These are phyloP conservation scores for Magnusiomyces magnusii DNA, from an alignment of 1,139 yeast genomes.

Conservation along the genomic window DNA sequence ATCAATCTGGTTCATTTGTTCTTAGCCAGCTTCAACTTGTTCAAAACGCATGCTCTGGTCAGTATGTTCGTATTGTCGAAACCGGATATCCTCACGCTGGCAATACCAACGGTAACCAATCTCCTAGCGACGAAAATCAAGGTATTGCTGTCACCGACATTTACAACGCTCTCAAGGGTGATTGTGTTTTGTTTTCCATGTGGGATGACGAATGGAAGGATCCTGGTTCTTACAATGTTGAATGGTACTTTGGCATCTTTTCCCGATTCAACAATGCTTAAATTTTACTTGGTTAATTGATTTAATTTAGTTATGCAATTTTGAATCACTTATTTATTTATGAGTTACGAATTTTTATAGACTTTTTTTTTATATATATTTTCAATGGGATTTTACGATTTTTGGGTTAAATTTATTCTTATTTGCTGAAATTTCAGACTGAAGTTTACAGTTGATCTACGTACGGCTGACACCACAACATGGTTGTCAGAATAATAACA, in stretches of 20 bases:
- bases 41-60: conserved; percentile 35
- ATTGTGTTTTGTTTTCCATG: conserved; percentile 61
- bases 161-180: conserved; percentile 45
- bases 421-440: no score
- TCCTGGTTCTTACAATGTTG: conserved; percentile 78
- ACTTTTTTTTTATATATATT: no score
- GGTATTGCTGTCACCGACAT: conserved; percentile 55
- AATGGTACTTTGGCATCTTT: conserved; percentile 65
- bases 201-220: conserved; percentile 78
- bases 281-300: no score
- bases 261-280: neutral
- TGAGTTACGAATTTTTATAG: neutral
- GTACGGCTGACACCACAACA: neutral
- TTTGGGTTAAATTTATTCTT: no score
- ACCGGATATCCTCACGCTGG: conserved; percentile 89
- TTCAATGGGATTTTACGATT: no score
- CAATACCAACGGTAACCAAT: conserved; percentile 57
- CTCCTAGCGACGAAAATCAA: conserved; percentile 67
- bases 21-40: conserved; percentile 51
- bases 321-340: no score
- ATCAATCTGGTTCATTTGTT: conserved; percentile 63
- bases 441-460: neutral
- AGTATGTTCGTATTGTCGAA: conserved; percentile 54
- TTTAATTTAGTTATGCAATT: no score
- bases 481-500: no score